A percentile compares a stretch with the other conserved stretches of the same genome.
phyloP scores from a whole-genome alignment of 805 yeast species.

The Saturnispora dispora region DNA sequence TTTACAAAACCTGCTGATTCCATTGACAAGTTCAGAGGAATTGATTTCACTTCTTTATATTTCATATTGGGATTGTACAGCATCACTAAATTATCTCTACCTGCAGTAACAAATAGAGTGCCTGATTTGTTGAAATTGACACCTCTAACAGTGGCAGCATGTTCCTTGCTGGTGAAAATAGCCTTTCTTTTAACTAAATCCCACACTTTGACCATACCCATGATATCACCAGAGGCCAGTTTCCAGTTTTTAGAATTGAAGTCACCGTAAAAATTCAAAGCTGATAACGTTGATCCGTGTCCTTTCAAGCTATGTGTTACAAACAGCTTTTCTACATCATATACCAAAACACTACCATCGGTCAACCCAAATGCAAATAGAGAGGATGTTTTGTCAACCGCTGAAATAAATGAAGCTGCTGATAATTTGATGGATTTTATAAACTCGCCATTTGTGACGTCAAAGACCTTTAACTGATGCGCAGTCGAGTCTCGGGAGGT shows the following conservation, averaged over 20 bases:
- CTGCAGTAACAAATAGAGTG: slow-evolving; percentile 61
- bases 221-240: slow-evolving; percentile 61
- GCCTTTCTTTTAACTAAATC: slow-evolving; percentile 69
- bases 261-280: slow-evolving; percentile 65
- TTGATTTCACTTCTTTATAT: slow-evolving; percentile 50
- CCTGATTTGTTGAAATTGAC: slow-evolving; percentile 53
- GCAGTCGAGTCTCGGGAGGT: slow-evolving; percentile 47
- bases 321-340: slow-evolving; percentile 84
- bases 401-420: slow-evolving; percentile 75
- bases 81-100: slow-evolving; percentile 74
- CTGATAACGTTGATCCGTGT: slow-evolving; percentile 82
- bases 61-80: slow-evolving; percentile 42
- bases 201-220: slow-evolving; percentile 50
- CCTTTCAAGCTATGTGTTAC: slow-evolving; percentile 88
- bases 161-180: slow-evolving; percentile 55
- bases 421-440: slow-evolving; percentile 49
- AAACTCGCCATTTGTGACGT: slow-evolving; percentile 32
- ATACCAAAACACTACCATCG: slow-evolving; percentile 84
- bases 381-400: slow-evolving; percentile 73
- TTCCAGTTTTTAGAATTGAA: slow-evolving; percentile 64
- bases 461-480: slow-evolving; percentile 65
- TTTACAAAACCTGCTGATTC: slow-evolving; percentile 58
- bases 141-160: slow-evolving; percentile 79
- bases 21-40: slow-evolving; percentile 65
- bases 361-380: slow-evolving; percentile 91